These are phyloP conservation scores for Brassica incana DNA, from an alignment of 345 rosid genomes.

Conservation along the genomic window DNA sequence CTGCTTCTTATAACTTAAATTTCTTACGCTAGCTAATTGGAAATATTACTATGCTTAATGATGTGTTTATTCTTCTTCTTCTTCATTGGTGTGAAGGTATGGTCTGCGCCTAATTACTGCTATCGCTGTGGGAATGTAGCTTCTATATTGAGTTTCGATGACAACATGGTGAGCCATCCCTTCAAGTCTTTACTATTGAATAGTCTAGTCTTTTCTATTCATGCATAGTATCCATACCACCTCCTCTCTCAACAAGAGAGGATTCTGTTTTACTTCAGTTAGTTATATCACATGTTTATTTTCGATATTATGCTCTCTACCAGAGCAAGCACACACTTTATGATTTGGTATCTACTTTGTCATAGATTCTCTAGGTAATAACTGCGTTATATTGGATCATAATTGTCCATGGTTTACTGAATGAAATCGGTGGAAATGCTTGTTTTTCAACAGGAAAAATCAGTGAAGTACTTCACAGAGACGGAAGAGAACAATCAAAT, in stretches of 20 bases:
- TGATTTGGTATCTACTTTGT: not conserved
- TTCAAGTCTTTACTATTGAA: not conserved
- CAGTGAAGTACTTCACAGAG: slow-evolving; percentile 95
- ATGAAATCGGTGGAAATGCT: slow-evolving; percentile 13
- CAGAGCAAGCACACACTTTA: not conserved
- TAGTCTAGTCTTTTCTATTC: not conserved
- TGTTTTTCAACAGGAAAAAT: slow-evolving; percentile 66
- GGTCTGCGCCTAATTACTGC: slow-evolving; percentile 99
- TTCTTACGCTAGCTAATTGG: not conserved
- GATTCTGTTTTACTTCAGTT: not conserved
- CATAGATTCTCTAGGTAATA: not conserved
- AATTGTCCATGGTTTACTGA: not conserved
- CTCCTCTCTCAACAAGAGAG: slow-evolving; percentile 4
- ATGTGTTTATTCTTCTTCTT: not conserved
- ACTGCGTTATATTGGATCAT: not conserved
- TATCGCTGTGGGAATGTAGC: slow-evolving; percentile 99
- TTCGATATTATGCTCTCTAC: not conserved
- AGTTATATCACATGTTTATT: not conserved
- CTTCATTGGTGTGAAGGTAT: slow-evolving; percentile 57
- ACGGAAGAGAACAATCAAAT: slow-evolving; percentile 98
- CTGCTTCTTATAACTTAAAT: not conserved
- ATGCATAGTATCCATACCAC: not conserved
- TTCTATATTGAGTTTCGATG: slow-evolving; percentile 95
- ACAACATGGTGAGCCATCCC: slow-evolving; percentile 76
- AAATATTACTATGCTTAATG: slow-evolving; percentile 15